Conservation (phyloP, 1,139 yeast species). For the Kurtzmaniella quercitrusa region DNA sequence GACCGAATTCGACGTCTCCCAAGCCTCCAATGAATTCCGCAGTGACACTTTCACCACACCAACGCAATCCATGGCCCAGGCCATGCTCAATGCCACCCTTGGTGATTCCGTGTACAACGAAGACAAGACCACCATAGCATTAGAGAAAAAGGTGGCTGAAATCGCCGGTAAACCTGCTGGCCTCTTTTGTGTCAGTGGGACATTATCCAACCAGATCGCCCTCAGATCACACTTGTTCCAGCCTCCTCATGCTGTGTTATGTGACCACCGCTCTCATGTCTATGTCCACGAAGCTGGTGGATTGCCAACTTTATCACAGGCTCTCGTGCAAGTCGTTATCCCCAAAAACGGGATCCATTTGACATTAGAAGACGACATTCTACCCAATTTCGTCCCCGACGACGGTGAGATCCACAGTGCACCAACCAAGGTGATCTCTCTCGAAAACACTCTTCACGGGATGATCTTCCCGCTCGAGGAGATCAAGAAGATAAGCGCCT, state of each 20-base stretch:
- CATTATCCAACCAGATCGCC: slow-evolving; percentile 44
- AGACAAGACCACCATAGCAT: slow-evolving; percentile 29
- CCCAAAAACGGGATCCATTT: slow-evolving; percentile 37
- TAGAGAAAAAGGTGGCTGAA: slow-evolving; percentile 32
- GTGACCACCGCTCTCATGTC: slow-evolving; percentile 40
- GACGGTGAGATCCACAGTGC: slow-evolving; percentile 47
- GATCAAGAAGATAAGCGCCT: slow-evolving; percentile 32
- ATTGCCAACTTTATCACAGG: slow-evolving; percentile 41
- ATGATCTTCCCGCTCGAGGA: slow-evolving; percentile 42
- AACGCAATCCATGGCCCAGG: slow-evolving; percentile 32
- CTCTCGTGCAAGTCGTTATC: slow-evolving; percentile 37
- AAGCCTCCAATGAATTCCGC: slow-evolving; percentile 38
- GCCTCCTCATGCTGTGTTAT: slow-evolving; percentile 42
- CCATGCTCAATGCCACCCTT: slow-evolving; percentile 23
- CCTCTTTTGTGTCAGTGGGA: slow-evolving; percentile 42
- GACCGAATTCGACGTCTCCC: slow-evolving; percentile 19
- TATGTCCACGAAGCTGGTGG: slow-evolving; percentile 44
- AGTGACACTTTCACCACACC: slow-evolving; percentile 48
- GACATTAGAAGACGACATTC: slow-evolving; percentile 36
- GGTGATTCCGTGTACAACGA: slow-evolving; percentile 47
- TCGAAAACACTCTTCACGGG: slow-evolving; percentile 46
- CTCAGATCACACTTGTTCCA: slow-evolving; percentile 37
- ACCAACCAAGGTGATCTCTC: slow-evolving; percentile 43
- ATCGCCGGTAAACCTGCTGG: slow-evolving; percentile 41
- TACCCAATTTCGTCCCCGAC: slow-evolving; percentile 39